Conservation (phyloP, 805 yeast genomes). For the Komagataella phaffii region DNA sequence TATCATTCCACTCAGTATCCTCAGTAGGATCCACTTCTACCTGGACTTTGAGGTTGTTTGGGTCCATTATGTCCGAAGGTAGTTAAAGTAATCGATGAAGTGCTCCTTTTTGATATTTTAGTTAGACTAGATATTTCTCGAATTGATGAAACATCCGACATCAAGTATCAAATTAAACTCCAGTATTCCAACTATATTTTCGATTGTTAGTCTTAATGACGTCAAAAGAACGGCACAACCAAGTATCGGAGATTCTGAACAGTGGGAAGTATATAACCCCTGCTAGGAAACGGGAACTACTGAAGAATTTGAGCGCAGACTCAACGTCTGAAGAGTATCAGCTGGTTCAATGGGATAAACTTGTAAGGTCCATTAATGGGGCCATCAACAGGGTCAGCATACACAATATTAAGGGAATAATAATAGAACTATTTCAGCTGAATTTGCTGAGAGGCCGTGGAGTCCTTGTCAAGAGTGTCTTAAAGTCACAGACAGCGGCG, state of each 20-base stretch:
- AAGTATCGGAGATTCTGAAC: background rate
- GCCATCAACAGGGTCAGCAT: conserved; percentile 30
- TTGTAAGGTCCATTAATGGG: conserved; percentile 33
- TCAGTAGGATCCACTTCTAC: conserved; percentile 90
- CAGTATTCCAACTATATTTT: background rate
- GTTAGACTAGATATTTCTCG: background rate
- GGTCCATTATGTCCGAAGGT: conserved; percentile 18
- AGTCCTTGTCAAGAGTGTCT: conserved; percentile 38
- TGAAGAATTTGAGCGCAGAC: conserved; percentile 8
- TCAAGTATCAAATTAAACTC: background rate
- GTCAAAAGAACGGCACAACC: background rate
- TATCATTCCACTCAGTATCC: conserved; percentile 99
- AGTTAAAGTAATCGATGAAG: background rate
- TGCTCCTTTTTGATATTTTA: background rate
- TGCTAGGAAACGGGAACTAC: conserved; percentile 24
- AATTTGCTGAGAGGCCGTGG: conserved; percentile 56
- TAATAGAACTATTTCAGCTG: conserved; percentile 34
- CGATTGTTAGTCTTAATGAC: background rate
- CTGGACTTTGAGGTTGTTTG: conserved; percentile 33
- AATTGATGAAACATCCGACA: background rate
- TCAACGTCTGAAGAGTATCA: conserved; percentile 27
- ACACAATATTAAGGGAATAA: conserved; percentile 33
- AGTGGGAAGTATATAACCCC: conserved; percentile 33
- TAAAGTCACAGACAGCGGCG: conserved; percentile 36
- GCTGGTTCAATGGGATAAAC: conserved; percentile 39